phyloP scores from a whole-genome alignment of 768 basidiomycete species.

The Termitomyces heimii region DNA sequence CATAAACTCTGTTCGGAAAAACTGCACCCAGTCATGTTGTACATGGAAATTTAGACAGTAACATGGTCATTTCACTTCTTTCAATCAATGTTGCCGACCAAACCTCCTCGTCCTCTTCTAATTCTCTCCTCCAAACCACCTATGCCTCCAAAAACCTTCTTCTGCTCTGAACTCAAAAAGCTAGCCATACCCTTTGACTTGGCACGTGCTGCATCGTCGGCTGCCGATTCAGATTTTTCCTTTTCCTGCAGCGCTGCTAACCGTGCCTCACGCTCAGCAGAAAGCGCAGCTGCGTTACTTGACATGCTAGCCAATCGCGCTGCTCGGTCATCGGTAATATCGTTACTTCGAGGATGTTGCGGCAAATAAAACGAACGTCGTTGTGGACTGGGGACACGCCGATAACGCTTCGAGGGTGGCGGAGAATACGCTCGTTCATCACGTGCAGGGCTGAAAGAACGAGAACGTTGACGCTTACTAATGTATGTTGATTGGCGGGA shows the following conservation, averaged over 20 bases:
- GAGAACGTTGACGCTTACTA: slow-evolving; percentile 35
- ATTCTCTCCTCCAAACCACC: slow-evolving; percentile 80
- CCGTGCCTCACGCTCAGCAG: slow-evolving; percentile 64
- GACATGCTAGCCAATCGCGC: slow-evolving; percentile 92
- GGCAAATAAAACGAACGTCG: slow-evolving; percentile 21
- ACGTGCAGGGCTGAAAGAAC: slow-evolving; percentile 28
- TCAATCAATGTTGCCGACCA: slow-evolving; percentile 63
- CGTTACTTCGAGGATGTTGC: slow-evolving; percentile 14
- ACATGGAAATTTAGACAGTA: neutral
- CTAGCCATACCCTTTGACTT: slow-evolving; percentile 75
- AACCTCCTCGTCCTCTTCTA: slow-evolving; percentile 60
- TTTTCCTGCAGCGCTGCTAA: slow-evolving; percentile 62
- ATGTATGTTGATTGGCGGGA: slow-evolving; percentile 20
- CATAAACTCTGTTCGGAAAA: neutral
- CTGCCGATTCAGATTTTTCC: slow-evolving; percentile 74
- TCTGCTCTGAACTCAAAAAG: slow-evolving; percentile 81
- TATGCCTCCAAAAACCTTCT: slow-evolving; percentile 73
- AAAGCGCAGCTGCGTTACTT: slow-evolving; percentile 60
- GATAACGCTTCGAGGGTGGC: slow-evolving; percentile 40
- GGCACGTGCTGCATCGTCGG: slow-evolving; percentile 58
- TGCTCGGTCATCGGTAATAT: slow-evolving; percentile 51
- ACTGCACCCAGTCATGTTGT: neutral
- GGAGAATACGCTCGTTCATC: slow-evolving; percentile 18
- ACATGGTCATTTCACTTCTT: slow-evolving; percentile 17
- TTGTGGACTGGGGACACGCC: slow-evolving; percentile 29